Percentiles rank a stretch among this genome's conserved stretches.
Evolutionary conservation across 345 rosid genomes (phyloP).

Genomic region (Linum tenue): DNA sequence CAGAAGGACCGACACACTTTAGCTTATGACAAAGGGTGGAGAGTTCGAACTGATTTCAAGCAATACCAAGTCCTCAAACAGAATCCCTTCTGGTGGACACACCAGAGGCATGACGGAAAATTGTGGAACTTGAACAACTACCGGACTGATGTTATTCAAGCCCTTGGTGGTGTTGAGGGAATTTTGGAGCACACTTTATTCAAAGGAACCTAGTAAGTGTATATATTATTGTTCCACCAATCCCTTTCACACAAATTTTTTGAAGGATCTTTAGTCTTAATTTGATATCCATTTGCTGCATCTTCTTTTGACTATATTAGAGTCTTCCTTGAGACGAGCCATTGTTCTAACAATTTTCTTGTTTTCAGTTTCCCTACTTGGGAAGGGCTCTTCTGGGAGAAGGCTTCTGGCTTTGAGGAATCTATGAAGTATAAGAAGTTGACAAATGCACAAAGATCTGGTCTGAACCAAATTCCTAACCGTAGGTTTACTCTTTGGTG

Average conservation of each 20-base stretch:
- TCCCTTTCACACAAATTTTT: too few relatives aligned
- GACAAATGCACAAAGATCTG: conserved; percentile 7
- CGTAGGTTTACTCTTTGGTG: conserved; percentile 99
- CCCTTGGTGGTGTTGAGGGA: conserved; percentile 99
- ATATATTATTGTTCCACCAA: neutral
- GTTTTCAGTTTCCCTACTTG: conserved; percentile 86
- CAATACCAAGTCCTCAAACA: conserved; percentile 98
- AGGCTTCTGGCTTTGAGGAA: conserved; percentile 3
- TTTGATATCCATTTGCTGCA: too few relatives aligned
- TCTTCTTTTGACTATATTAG: neutral
- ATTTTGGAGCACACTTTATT: conserved; percentile 94
- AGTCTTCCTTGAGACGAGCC: neutral
- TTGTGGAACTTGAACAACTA: conserved; percentile 98
- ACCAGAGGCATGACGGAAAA: conserved; percentile 99
- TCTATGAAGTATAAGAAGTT: conserved; percentile 3
- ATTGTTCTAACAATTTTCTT: neutral
- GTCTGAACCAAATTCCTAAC: conserved; percentile 70
- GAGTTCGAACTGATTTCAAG: conserved; percentile 99
- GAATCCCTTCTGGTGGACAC: conserved; percentile 99
- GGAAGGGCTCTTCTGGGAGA: conserved; percentile 99
- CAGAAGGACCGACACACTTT: conserved; percentile 95
- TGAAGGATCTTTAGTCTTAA: too few relatives aligned
- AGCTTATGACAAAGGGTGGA: conserved; percentile 99
- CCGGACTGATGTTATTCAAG: conserved; percentile 98
- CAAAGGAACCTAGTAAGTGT: conserved; percentile 94